Base-by-base conservation (phyloP, 306 rosid species). In the Mimosa pudica region DNA sequence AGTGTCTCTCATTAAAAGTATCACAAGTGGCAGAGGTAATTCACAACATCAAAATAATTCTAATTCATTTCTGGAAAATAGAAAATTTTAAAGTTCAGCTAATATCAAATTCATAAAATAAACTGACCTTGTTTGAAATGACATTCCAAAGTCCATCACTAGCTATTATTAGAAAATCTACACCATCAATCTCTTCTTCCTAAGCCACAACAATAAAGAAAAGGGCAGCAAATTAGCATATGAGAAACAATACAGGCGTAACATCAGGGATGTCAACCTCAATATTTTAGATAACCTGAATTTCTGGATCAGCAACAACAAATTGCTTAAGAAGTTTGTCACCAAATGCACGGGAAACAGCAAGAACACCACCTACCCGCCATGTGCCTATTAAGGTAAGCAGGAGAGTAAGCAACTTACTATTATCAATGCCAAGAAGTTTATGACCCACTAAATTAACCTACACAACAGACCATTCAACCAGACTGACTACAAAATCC, bases 101-200 rank as follows among this genome's bases (percentile, higher is more conserved):
- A 64, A 47, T 63, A 32, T 77, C 65, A 13, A 68, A 63, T n/a
- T 5, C 41, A 36, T 49, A 63, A 82, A 45, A 61, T 73, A 82
- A 58, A 80, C 88, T 83, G 86, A 91, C 97, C 91, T 84, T 78
- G 76, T 93, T 93, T 54, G 97, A 89, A 87, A 91, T 82, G 80
- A 93, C 98, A 75, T 93, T 89, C 98, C 98, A 93, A 77, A 93
- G 94, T 77, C 98, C 98, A 70, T 93, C 98, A 44, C 98, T 93
- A 3, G 98, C 98, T 35, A 93, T 81, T 76, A 93, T 93, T 62
- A 93, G 82, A 79, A 93, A 93, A 75, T 93, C 97, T 20, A 93
- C 92, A 5, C 90, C 91, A 14, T 86, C 86, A 36, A 93, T 86
- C 80, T 88, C 94, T 87, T 93, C 98, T 86, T 93, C 98, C 97